Evolutionary conservation across 225 moss, liverwort and hornwort species (phyloP).

Genomic region (Takakia lepidozioides): DNA sequence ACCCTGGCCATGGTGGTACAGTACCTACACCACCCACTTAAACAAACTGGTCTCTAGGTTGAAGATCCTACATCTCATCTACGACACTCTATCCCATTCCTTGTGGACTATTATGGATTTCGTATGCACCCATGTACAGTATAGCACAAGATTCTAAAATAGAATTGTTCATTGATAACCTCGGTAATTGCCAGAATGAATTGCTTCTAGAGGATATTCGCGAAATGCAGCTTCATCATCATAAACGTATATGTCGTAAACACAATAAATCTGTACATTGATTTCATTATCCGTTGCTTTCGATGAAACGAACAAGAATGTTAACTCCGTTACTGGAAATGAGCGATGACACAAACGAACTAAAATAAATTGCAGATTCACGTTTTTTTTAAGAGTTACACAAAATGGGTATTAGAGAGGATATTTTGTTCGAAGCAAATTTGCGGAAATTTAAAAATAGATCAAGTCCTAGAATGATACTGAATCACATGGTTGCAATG

Average conservation of each 20-base stretch:
- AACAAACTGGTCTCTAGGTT: no score
- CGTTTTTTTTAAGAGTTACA: no score
- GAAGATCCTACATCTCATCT: no score
- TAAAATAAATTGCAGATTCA: not conserved
- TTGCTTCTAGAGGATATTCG: not conserved
- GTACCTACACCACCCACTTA: no score
- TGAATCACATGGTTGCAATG: not conserved
- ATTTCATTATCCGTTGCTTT: not conserved
- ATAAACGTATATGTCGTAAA: no score
- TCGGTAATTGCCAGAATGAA: no score
- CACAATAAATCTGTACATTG: not conserved
- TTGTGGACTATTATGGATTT: constrained; percentile 1
- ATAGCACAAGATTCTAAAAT: not conserved
- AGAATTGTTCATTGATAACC: no score
- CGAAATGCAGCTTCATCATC: not conserved
- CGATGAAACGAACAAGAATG: not conserved
- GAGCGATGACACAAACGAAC: not conserved
- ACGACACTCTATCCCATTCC: no score
- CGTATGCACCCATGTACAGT: not conserved
- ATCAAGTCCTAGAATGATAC: not conserved
- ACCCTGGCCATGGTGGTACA: no score
- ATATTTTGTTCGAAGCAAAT: not conserved
- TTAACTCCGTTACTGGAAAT: not conserved
- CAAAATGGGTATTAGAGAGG: no score
- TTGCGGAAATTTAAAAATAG: not conserved